Percentiles rank a stretch among this genome's conserved stretches.
Evolutionary conservation across 805 yeast genomes (phyloP).

Genomic region (Gaillardinia entomophila): DNA sequence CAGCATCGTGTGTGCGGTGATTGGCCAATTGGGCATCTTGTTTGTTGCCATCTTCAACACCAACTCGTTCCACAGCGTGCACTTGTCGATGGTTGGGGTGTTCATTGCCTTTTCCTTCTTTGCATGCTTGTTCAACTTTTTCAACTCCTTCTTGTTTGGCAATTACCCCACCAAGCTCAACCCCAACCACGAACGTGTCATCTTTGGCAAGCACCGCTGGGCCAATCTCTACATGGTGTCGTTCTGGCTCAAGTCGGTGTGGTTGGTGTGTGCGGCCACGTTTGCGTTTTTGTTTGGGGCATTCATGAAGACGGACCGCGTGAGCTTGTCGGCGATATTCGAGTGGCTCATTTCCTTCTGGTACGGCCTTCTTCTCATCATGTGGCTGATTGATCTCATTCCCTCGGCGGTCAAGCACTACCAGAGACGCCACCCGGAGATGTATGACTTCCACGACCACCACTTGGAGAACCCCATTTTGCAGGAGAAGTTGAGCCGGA

Average conservation of each 20-base stretch:
- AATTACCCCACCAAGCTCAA: slow-evolving; percentile 28
- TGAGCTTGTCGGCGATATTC: slow-evolving; percentile 52
- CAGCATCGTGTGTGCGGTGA: slow-evolving; percentile 37
- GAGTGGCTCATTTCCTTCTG: slow-evolving; percentile 89
- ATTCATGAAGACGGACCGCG: slow-evolving; percentile 23
- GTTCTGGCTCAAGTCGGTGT: slow-evolving; percentile 48
- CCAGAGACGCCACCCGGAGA: slow-evolving; percentile 23
- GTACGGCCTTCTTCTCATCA: slow-evolving; percentile 64
- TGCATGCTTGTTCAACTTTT: slow-evolving; percentile 32
- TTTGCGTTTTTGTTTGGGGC: slow-evolving; percentile 69
- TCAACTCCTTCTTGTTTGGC: slow-evolving; percentile 35
- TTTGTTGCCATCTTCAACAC: slow-evolving; percentile 73
- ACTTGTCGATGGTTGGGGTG: slow-evolving; percentile 62
- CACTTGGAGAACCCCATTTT: slow-evolving; percentile 4
- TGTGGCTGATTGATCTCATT: slow-evolving; percentile 64
- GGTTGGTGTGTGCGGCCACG: slow-evolving; percentile 62
- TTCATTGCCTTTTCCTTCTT: slow-evolving; percentile 66
- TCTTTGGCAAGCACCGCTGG: slow-evolving; percentile 33
- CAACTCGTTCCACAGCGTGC: slow-evolving; percentile 50
- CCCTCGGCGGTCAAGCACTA: slow-evolving; percentile 47
- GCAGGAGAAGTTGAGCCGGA: not conserved
- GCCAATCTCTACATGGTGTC: slow-evolving; percentile 41
- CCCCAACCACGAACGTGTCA: slow-evolving; percentile 34
- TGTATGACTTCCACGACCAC: slow-evolving; percentile 12
- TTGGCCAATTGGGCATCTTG: slow-evolving; percentile 69